Conservation (phyloP, 805 yeast species). For the Teunomyces lycoperdinae region DNA sequence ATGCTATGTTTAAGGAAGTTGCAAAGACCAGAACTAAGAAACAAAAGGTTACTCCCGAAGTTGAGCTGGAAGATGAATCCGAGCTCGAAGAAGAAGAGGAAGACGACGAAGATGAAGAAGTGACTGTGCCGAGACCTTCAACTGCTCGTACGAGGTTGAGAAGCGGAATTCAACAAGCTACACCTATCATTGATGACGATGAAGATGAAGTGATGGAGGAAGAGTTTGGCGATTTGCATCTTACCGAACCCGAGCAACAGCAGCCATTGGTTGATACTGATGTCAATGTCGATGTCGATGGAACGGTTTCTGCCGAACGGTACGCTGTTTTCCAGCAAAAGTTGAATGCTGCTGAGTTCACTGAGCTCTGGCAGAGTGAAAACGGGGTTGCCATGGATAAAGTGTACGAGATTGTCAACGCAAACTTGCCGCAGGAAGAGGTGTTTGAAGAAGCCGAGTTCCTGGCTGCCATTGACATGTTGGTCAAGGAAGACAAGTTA, state of each 20-base stretch:
- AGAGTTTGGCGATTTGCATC: slow-evolving; percentile 28
- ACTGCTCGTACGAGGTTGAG: slow-evolving; percentile 18
- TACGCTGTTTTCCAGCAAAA: slow-evolving; percentile 12
- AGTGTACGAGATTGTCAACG: slow-evolving; percentile 32
- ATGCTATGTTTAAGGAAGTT: slow-evolving; percentile 80
- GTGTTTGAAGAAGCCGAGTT: slow-evolving; percentile 29
- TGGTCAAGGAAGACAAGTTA: slow-evolving; percentile 36
- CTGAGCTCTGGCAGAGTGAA: slow-evolving; percentile 32
- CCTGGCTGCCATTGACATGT: slow-evolving; percentile 26
- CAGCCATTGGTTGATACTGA: slow-evolving; percentile 26
- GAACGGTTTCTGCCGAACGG: slow-evolving; percentile 31
- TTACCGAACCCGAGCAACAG: slow-evolving; percentile 20
- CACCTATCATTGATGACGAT: slow-evolving; percentile 5
- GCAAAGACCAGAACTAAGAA: slow-evolving; percentile 35
- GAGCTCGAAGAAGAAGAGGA: slow-evolving; percentile 33
- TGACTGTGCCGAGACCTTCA: slow-evolving; percentile 13
- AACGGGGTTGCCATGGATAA: slow-evolving; percentile 30
- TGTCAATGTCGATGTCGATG: slow-evolving; percentile 15
- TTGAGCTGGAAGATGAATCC: slow-evolving; percentile 26
- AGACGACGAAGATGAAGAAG: slow-evolving; percentile 19
- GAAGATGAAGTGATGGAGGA: slow-evolving; percentile 19
- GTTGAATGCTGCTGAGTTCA: too few species aligned
- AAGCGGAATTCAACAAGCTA: slow-evolving; percentile 9
- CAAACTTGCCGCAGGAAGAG: slow-evolving; percentile 39
- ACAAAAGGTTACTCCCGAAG: slow-evolving; percentile 17